Evolutionary conservation across 2,329 filamentous ascomycete species (phyloP).

Genomic region (Cordyceps militaris): DNA sequence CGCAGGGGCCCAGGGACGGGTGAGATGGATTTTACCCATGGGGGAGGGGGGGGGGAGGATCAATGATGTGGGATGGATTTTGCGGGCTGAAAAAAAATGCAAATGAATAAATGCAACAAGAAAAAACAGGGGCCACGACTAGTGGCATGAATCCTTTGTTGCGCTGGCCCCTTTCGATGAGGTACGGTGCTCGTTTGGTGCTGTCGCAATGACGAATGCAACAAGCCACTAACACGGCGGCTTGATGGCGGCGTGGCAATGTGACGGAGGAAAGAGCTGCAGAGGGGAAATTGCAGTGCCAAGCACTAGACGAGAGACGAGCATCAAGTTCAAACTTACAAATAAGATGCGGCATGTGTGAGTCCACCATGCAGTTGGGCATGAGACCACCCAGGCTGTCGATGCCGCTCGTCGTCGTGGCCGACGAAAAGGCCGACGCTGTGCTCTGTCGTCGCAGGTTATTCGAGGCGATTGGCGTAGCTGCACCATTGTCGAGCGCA

Average conservation of each 20-base stretch:
- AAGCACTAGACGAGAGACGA: background rate
- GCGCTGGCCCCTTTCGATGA: background rate
- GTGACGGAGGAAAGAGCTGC: background rate
- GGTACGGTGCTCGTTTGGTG: background rate
- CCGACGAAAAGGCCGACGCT: slow-evolving; percentile 18
- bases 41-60: slow-evolving; percentile 8
- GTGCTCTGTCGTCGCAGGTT: slow-evolving; percentile 33
- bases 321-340: background rate
- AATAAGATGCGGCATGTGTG: slow-evolving; percentile 39
- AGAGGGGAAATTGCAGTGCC: background rate
- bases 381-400: slow-evolving; percentile 21
- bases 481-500: background rate
- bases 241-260: background rate
- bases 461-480: slow-evolving; percentile 22
- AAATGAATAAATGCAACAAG: background rate
- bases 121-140: background rate
- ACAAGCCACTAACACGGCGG: background rate
- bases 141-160: background rate
- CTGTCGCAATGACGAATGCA: background rate
- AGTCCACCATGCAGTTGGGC: slow-evolving; percentile 27
- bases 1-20: background rate
- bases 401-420: slow-evolving; percentile 19
- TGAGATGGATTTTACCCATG: slow-evolving; percentile 12
- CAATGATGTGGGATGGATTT: slow-evolving; percentile 16
- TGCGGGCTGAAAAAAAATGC: background rate